Percentiles rank a stretch among this genome's conserved stretches.
Evolutionary conservation across 805 yeast species (phyloP).

Genomic region (Saturnispora quitensis): DNA sequence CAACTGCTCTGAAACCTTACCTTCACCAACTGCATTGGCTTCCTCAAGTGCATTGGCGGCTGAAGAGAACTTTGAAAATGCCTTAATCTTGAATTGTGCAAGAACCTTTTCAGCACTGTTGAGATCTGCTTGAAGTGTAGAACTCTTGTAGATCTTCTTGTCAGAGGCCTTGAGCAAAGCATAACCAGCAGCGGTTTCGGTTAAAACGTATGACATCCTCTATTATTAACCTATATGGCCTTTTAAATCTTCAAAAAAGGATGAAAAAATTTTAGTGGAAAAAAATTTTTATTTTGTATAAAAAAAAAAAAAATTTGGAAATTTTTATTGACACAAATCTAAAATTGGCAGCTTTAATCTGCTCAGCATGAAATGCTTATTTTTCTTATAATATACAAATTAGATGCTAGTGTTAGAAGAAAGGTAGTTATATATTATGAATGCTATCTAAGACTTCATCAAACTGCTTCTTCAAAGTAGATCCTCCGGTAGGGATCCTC

Average conservation of each 20-base stretch:
- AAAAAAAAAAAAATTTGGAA: background rate
- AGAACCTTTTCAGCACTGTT: constrained; percentile 78
- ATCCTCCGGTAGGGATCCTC: constrained; percentile 6
- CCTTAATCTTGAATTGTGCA: constrained; percentile 86
- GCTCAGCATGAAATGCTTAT: background rate
- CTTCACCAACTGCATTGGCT: constrained; percentile 85
- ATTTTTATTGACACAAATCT: background rate
- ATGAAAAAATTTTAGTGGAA: background rate
- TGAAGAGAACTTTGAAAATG: constrained; percentile 87
- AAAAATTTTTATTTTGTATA: background rate
- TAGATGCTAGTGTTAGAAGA: background rate
- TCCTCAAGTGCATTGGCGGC: constrained; percentile 97
- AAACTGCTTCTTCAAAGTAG: constrained; percentile 5
- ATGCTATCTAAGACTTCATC: background rate
- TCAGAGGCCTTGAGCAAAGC: constrained; percentile 96
- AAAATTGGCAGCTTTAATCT: background rate
- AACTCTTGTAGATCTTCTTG: constrained; percentile 88
- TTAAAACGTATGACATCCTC: constrained; percentile 74
- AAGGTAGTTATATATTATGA: background rate
- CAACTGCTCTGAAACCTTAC: constrained; percentile 82
- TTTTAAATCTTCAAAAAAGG: background rate
- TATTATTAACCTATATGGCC: background rate
- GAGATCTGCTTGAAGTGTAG: constrained; percentile 64
- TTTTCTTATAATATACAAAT: background rate
- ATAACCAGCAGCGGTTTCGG: constrained; percentile 98